Percentiles rank a stretch among this genome's conserved stretches.
These are phyloP conservation scores for Acanthamoeba comandoni DNA, from an alignment of 208 protist genomes.

Conservation along the genomic window DNA sequence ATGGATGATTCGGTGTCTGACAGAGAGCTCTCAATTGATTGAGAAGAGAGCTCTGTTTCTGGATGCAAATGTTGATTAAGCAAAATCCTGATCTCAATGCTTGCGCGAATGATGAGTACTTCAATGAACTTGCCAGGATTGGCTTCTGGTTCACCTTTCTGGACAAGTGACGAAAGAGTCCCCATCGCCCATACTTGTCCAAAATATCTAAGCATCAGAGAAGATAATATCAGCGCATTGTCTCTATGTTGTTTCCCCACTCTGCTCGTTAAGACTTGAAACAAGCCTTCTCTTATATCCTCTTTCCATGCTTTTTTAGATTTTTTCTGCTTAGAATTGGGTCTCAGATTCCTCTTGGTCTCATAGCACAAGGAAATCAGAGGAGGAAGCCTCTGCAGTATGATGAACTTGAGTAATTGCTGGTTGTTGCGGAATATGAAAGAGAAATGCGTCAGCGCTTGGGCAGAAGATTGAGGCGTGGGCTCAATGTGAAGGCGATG, in stretches of 20 bases:
- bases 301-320: conserved; percentile 7
- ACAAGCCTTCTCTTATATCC: conserved; percentile 50
- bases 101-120: conserved; percentile 52
- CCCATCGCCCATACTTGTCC: conserved; percentile 47
- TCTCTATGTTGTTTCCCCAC: conserved; percentile 52
- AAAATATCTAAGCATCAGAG: conserved; percentile 54
- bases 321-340: not conserved
- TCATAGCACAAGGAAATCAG: conserved; percentile 27
- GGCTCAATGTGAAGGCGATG: not conserved
- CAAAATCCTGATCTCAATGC: conserved; percentile 33
- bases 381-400: conserved; percentile 21
- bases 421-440: conserved; percentile 46
- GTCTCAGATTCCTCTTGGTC: not conserved
- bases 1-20: not conserved
- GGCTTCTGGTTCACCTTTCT: not conserved
- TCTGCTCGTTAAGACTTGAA: conserved; percentile 54
- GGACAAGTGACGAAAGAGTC: not conserved
- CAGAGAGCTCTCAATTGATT: not conserved
- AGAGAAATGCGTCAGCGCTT: conserved; percentile 24
- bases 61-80: conserved; percentile 67
- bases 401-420: conserved; percentile 60
- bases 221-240: conserved; percentile 39
- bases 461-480: not conserved
- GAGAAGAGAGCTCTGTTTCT: not conserved
- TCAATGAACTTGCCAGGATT: conserved; percentile 14